phyloP scores from a whole-genome alignment of 768 basidiomycete species.

The Pleurotus cornucopiae region DNA sequence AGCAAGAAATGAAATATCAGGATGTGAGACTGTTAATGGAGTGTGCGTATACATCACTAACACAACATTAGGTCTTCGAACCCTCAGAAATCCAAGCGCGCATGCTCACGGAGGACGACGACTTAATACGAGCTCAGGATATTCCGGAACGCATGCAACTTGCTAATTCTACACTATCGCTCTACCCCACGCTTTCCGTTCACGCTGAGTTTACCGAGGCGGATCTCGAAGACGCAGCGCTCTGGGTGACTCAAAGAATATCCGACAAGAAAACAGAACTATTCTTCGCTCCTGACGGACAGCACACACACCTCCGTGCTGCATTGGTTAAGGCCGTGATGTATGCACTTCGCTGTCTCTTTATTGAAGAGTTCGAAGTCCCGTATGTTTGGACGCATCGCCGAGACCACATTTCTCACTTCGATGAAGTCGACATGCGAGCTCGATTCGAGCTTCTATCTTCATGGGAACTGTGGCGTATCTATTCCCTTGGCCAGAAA shows the following conservation, averaged over 20 bases:
- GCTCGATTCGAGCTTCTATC: conserved; percentile 68
- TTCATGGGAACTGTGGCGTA: conserved; percentile 85
- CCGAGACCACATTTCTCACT: conserved; percentile 84
- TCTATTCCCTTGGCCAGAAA: conserved; percentile 83
- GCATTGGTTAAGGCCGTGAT: conserved; percentile 78
- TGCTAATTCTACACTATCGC: conserved; percentile 77
- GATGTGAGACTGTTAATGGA: conserved; percentile 49
- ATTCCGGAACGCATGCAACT: conserved; percentile 96
- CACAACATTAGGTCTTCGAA: conserved; percentile 78
- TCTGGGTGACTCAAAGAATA: conserved; percentile 83
- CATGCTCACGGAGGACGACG: conserved; percentile 89
- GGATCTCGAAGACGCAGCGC: conserved; percentile 76
- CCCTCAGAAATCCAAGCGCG: conserved; percentile 92
- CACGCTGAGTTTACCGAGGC: conserved; percentile 63
- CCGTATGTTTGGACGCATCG: conserved; percentile 95
- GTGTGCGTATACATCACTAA: conserved; percentile 11
- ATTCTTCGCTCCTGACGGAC: conserved; percentile 66
- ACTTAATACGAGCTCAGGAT: conserved; percentile 84
- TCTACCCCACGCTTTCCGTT: conserved; percentile 53
- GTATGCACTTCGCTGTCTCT: conserved; percentile 74
- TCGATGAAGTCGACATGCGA: conserved; percentile 62
- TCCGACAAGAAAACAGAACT: conserved; percentile 67
- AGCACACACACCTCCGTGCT: conserved; percentile 53
- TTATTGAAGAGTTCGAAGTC: conserved; percentile 87
- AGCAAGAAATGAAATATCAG: conserved; percentile 77